Percentiles rank a stretch among this genome's conserved stretches.
These are phyloP conservation scores for Viola pubescens DNA, from an alignment of 441 rosid genomes.

Conservation along the genomic window DNA sequence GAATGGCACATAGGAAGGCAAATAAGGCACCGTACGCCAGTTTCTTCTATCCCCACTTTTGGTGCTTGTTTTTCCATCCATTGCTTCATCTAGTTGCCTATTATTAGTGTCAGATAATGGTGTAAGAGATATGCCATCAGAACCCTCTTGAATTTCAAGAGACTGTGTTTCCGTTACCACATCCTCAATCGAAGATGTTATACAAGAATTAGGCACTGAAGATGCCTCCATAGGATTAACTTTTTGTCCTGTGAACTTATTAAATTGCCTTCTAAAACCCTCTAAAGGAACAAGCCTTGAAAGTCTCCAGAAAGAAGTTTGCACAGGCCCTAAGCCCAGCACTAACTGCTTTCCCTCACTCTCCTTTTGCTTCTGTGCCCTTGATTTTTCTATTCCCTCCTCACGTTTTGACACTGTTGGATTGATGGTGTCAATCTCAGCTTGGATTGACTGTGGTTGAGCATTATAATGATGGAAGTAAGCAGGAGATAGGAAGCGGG, in stretches of 20 bases:
- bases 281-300: constrained; percentile 84
- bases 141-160: constrained; percentile 94
- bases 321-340: constrained; percentile 91
- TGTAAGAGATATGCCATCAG: constrained; percentile 87
- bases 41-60: constrained; percentile 39
- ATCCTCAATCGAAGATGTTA: constrained; percentile 45
- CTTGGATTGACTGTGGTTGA: constrained; percentile 41
- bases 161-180: constrained; percentile 64
- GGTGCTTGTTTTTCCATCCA: constrained; percentile 31
- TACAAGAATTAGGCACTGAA: constrained; percentile 31
- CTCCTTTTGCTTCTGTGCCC: constrained; percentile 40
- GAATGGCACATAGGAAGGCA: constrained; percentile 94
- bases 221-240: constrained; percentile 36
- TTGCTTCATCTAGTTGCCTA: constrained; percentile 26
- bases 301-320: constrained; percentile 91
- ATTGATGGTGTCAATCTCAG: constrained; percentile 38
- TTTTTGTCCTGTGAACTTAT: constrained; percentile 51
- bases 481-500: constrained; percentile 93
- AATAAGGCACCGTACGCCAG: constrained; percentile 72
- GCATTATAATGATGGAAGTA: constrained; percentile 91
- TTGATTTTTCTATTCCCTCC: constrained; percentile 35
- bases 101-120: constrained; percentile 46
- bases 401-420: constrained; percentile 29
- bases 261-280: constrained; percentile 54
- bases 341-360: constrained; percentile 71